phyloP scores from a whole-genome alignment of 2,329 filamentous ascomycete genomes.

The Alternaria sp. region DNA sequence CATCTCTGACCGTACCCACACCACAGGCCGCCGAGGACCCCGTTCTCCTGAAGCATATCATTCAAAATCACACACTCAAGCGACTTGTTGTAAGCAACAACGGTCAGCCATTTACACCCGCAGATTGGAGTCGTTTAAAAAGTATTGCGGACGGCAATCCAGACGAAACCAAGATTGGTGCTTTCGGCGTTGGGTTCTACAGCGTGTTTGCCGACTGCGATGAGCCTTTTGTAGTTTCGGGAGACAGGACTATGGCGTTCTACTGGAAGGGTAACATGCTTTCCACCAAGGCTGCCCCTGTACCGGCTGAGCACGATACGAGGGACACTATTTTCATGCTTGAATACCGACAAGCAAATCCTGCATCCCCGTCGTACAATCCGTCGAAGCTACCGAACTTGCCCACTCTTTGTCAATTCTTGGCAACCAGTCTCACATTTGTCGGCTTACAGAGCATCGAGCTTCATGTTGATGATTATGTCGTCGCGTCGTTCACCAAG shows the following conservation, averaged over 20 bases:
- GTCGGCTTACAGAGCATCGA: slow-evolving; percentile 89
- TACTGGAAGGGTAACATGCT: slow-evolving; percentile 99
- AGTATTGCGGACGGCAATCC: slow-evolving; percentile 99
- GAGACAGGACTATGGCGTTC: slow-evolving; percentile 93
- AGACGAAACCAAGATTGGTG: slow-evolving; percentile 98
- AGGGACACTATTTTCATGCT: slow-evolving; percentile 90
- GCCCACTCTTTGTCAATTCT: slow-evolving; percentile 86
- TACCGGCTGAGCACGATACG: slow-evolving; percentile 72
- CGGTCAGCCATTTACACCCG: slow-evolving; percentile 84
- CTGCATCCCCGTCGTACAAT: slow-evolving; percentile 48
- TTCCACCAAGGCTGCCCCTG: slow-evolving; percentile 84
- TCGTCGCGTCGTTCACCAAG: slow-evolving; percentile 80
- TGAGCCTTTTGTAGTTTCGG: slow-evolving; percentile 95
- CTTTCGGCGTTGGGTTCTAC: slow-evolving; percentile 98
- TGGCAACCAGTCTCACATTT: slow-evolving; percentile 95
- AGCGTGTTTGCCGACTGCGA: slow-evolving; percentile 98
- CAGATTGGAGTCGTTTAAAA: slow-evolving; percentile 93
- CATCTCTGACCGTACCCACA: slow-evolving; percentile 78
- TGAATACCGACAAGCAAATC: slow-evolving; percentile 86
- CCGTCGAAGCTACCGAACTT: slow-evolving; percentile 83
- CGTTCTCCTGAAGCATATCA: slow-evolving; percentile 79
- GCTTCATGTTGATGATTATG: slow-evolving; percentile 88
- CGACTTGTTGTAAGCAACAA: slow-evolving; percentile 93
- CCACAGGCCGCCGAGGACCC: slow-evolving; percentile 73
- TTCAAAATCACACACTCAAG: slow-evolving; percentile 85